Conservation (phyloP, 2,329 filamentous ascomycete species). For the Fusarium globosum region DNA sequence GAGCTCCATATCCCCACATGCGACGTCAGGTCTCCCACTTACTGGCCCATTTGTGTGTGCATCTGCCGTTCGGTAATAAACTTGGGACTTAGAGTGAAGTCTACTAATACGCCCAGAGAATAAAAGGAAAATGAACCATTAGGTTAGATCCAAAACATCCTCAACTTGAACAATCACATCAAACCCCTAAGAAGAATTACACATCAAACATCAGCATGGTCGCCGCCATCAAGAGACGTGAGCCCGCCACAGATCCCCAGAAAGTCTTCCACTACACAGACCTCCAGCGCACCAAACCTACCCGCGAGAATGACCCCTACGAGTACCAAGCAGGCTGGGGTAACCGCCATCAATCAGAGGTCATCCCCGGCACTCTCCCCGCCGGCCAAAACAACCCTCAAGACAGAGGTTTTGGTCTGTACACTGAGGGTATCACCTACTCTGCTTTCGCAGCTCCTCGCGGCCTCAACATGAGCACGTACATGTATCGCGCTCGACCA, state of each 20-base stretch:
- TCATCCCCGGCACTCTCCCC: constrained; percentile 15
- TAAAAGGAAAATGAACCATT: neutral
- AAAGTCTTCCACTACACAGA: constrained; percentile 30
- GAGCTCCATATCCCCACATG: neutral
- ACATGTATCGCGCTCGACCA: constrained; percentile 24
- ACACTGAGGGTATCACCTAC: constrained; percentile 33
- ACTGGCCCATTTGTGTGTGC: neutral
- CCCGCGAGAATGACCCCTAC: constrained; percentile 27
- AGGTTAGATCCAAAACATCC: neutral
- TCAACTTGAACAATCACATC: too few species aligned
- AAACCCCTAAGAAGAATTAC: neutral
- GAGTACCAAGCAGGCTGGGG: constrained; percentile 18
- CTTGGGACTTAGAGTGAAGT: neutral
- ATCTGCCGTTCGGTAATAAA: neutral
- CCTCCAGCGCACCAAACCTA: constrained; percentile 19
- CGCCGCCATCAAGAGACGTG: neutral
- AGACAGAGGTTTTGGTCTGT: constrained; percentile 18
- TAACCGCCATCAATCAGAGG: constrained; percentile 25
- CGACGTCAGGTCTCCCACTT: neutral
- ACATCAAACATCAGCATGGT: neutral
- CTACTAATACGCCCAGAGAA: neutral
- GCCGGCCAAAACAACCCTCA: constrained; percentile 22
- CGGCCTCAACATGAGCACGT: constrained; percentile 2
- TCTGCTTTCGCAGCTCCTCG: constrained; percentile 25
- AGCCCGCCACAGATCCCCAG: constrained; percentile 7